Percentiles rank a stretch among this genome's conserved stretches.
phyloP scores from a whole-genome alignment of 2,329 filamentous ascomycete genomes.

The Colletotrichum cordylinicola region DNA sequence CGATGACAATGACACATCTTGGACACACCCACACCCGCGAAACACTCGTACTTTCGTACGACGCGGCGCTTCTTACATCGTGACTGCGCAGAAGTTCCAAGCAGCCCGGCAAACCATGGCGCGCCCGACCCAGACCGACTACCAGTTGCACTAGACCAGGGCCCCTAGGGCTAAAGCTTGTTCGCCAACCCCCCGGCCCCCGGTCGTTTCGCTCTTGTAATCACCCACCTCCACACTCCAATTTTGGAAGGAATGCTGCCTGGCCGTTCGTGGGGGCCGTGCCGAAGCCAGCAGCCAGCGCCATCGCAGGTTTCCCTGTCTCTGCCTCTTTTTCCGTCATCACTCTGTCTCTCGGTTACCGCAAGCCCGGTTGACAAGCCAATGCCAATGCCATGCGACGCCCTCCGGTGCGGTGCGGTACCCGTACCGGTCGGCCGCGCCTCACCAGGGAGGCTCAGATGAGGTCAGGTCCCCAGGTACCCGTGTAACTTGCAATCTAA shows the following conservation, averaged over 20 bases:
- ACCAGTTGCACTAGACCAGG: not conserved
- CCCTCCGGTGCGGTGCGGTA: not conserved
- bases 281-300: constrained; percentile 1
- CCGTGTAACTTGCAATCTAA: not conserved
- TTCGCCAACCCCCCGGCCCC: not conserved
- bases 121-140: not conserved
- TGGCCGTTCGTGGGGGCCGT: constrained; percentile 15
- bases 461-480: not conserved
- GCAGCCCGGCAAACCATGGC: not conserved
- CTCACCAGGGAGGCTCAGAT: constrained; percentile 9
- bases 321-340: not conserved
- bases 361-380: not conserved
- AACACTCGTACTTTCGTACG: not conserved
- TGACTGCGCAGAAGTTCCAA: not conserved
- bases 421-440: constrained; percentile 5
- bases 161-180: constrained; percentile 3
- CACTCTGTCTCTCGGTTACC: not conserved
- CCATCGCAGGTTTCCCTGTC: not conserved
- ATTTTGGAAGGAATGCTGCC: constrained; percentile 18
- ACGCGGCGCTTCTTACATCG: not conserved
- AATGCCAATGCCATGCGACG: not conserved
- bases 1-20: constrained; percentile 9
- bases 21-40: not conserved
- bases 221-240: constrained; percentile 2
- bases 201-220: not conserved